phyloP scores from a whole-genome alignment of 2,329 filamentous ascomycete species.

The Pseudocercospora crystallina region DNA sequence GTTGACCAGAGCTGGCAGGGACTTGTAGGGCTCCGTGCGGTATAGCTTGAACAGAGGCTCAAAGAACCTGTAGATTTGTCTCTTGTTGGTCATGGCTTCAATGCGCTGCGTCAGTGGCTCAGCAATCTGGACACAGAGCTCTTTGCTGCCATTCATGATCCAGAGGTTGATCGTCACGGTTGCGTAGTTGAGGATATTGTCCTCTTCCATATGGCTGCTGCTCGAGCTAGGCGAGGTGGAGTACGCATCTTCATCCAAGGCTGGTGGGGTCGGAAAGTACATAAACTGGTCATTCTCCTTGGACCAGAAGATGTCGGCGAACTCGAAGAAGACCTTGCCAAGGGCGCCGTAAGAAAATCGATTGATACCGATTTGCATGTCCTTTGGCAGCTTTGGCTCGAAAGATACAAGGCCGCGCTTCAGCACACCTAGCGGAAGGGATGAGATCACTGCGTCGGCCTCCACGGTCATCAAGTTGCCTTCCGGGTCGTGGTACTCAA shows the following conservation, averaged over 20 bases:
- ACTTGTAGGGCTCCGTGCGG: slow-evolving; percentile 46
- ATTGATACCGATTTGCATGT: slow-evolving; percentile 39
- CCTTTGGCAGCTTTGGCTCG: slow-evolving; percentile 38
- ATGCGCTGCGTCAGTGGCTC: slow-evolving; percentile 48
- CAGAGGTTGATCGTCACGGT: slow-evolving; percentile 47
- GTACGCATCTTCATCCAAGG: slow-evolving; percentile 27
- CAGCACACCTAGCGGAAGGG: slow-evolving; percentile 42
- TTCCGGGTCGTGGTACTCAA: slow-evolving; percentile 28
- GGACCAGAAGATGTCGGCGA: slow-evolving; percentile 46
- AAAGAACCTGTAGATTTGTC: slow-evolving; percentile 43
- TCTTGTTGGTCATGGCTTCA: slow-evolving; percentile 43
- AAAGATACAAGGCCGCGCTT: slow-evolving; percentile 43
- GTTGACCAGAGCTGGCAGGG: slow-evolving; percentile 40
- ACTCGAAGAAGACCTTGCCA: slow-evolving; percentile 47
- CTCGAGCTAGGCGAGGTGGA: slow-evolving; percentile 25
- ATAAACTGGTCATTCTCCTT: slow-evolving; percentile 50
- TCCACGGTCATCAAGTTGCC: slow-evolving; percentile 29
- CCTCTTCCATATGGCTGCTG: slow-evolving; percentile 33
- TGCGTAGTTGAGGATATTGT: slow-evolving; percentile 44
- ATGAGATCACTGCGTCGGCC: slow-evolving; percentile 43
- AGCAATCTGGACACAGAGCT: slow-evolving; percentile 46
- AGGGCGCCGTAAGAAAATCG: slow-evolving; percentile 44
- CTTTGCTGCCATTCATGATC: slow-evolving; percentile 46
- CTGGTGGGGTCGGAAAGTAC: slow-evolving; percentile 42
- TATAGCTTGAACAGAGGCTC: slow-evolving; percentile 47